Conservation (phyloP, 371 early-diverging fungal species). For the Saksenaea vasiformis region DNA sequence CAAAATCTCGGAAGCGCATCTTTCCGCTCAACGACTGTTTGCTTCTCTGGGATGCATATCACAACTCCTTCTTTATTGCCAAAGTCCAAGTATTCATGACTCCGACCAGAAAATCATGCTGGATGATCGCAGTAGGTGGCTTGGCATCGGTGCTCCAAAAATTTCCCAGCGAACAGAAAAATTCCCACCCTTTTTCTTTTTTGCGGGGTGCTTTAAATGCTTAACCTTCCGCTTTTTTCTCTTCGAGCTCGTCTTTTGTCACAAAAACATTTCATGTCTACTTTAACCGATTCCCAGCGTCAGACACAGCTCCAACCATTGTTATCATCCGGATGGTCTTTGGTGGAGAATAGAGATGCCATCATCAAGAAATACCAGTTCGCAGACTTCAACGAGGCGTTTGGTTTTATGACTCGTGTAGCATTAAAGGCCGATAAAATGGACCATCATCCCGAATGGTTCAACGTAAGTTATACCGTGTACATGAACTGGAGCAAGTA, state of each 20-base stretch:
- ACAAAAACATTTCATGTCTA: slow-evolving; percentile 27
- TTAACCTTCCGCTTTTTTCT: not conserved
- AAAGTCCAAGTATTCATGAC: no score
- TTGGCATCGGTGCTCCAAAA: no score
- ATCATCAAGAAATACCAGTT: slow-evolving; percentile 80
- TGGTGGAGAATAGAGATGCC: slow-evolving; percentile 76
- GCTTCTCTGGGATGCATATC: no score
- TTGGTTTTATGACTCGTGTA: slow-evolving; percentile 93
- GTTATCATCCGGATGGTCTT: slow-evolving; percentile 60
- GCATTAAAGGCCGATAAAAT: slow-evolving; percentile 89
- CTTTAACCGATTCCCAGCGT: slow-evolving; percentile 55
- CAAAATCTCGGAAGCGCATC: no score
- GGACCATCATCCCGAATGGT: slow-evolving; percentile 97
- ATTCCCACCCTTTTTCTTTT: not conserved
- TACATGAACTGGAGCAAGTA: not conserved
- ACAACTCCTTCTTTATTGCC: no score
- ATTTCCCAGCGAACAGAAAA: no score
- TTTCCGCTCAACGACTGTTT: no score
- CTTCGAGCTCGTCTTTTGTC: not conserved
- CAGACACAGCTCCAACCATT: slow-evolving; percentile 51
- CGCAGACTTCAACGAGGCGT: slow-evolving; percentile 84
- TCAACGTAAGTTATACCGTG: slow-evolving; percentile 63
- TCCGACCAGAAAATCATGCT: no score
- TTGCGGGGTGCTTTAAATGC: not conserved
- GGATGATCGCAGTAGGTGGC: no score